Evolutionary conservation across 2,329 filamentous ascomycete genomes (phyloP).

Genomic region (Fulvia fulva): DNA sequence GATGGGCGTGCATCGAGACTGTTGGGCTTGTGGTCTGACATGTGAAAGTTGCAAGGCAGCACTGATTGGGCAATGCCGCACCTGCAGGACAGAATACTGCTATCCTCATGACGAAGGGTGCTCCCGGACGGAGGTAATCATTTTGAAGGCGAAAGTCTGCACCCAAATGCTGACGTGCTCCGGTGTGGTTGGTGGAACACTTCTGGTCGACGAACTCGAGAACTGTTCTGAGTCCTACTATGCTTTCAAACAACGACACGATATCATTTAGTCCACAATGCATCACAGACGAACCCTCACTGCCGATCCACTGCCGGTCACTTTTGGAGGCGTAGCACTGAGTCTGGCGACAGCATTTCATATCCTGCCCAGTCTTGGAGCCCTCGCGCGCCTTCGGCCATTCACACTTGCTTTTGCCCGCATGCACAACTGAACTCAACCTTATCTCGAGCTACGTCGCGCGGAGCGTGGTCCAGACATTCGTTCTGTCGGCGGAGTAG

Average conservation of each 20-base stretch:
- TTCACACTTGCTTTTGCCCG: background rate
- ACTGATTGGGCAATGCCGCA: slow-evolving; percentile 67
- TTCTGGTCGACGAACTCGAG: slow-evolving; percentile 35
- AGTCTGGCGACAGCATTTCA: background rate
- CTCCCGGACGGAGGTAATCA: slow-evolving; percentile 52
- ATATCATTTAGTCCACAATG: background rate
- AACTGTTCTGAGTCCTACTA: slow-evolving; percentile 28
- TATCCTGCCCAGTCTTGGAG: background rate
- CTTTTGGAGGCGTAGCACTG: background rate
- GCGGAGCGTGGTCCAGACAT: background rate
- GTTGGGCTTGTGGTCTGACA: slow-evolving; percentile 82
- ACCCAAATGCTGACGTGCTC: slow-evolving; percentile 5
- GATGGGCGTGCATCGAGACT: slow-evolving; percentile 62
- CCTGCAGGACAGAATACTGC: slow-evolving; percentile 78
- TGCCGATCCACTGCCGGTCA: background rate
- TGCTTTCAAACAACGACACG: background rate
- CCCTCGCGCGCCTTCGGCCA: background rate
- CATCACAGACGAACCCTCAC: background rate
- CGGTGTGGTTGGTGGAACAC: slow-evolving; percentile 40
- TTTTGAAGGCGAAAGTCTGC: background rate
- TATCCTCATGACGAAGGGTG: slow-evolving; percentile 78
- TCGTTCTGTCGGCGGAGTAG: background rate
- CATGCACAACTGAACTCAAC: background rate
- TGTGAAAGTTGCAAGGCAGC: slow-evolving; percentile 70
- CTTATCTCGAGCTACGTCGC: background rate